Conservation (phyloP, 495 filamentous ascomycete species). For the Penicillium pulvis region DNA sequence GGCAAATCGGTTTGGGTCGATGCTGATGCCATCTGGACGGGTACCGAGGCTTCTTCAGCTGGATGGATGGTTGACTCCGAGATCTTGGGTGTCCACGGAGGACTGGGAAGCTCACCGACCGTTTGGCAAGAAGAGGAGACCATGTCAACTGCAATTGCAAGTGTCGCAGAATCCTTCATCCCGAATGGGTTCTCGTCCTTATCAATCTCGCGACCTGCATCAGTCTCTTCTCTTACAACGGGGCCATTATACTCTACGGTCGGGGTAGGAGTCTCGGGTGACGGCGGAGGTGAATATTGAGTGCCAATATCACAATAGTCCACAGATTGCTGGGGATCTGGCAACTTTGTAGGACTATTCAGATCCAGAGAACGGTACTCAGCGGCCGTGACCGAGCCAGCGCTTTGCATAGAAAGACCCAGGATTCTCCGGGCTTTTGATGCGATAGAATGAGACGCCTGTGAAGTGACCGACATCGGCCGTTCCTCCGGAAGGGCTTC, state of each 20-base stretch:
- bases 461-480: conserved; percentile 45
- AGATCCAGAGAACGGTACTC: conserved; percentile 25
- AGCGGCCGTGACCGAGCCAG: conserved; percentile 23
- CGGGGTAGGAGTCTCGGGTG: conserved; percentile 52
- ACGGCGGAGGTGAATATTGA: conserved; percentile 81
- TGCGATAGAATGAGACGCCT: conserved; percentile 40
- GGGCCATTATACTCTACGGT: conserved; percentile 4
- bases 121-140: conserved; percentile 76
- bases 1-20: conserved; percentile 71
- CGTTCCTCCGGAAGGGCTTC: conserved; percentile 50
- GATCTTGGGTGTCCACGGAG: conserved; percentile 66
- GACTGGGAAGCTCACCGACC: conserved; percentile 63
- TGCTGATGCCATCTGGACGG: conserved; percentile 47
- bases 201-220: conserved; percentile 1
- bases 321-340: conserved; percentile 8
- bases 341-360: conserved; percentile 16
- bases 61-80: conserved; percentile 30
- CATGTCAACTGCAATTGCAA: conserved; percentile 52
- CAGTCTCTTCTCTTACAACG: neutral
- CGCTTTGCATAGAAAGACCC: conserved; percentile 45
- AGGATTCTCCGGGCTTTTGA: conserved; percentile 54
- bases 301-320: conserved; percentile 73
- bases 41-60: conserved; percentile 13
- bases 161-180: conserved; percentile 33
- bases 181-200: conserved; percentile 8